Base-by-base conservation (phyloP, 225 moss, liverwort and hornwort genomes). In the Climacium dendroides region DNA sequence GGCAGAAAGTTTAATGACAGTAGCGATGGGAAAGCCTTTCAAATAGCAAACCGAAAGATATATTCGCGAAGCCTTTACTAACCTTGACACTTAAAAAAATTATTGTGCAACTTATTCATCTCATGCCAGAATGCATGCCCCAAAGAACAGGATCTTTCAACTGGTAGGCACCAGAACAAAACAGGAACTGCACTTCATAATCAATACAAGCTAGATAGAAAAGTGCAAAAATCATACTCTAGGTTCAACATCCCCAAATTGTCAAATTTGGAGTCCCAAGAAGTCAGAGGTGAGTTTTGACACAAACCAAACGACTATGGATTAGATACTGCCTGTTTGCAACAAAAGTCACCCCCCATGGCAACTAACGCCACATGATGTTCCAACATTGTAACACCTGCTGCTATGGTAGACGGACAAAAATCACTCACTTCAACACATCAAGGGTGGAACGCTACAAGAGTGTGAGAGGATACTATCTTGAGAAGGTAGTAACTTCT, bases 381-480 rank as follows among this genome's bases (percentile, higher is more conserved):
- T 85, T 84, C 69, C 67, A 78, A 57, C 10, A 78, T 78, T 74
- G 60, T 47, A 77, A 82, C 35, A 47, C 64, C 80, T 82, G 85
- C 81, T 82, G 43, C 64, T 26, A 54, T n/a, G 24, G 43, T 70
- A 71, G 48, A 78, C 83, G 57, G 74, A 90, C 71, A 62, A 77
- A 81, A 72, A 77, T 23, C 19, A 28, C 47, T 75, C 43, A 18
- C 69, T 73, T 28, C 47, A 70, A 85, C 39, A 69, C 63, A 81
- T 69, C 70, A 84, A 90, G 39, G 30, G 26, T 30, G 16, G 47
- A 20, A 39, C 47, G 72, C 71, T 65, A 63, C 41, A 67, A 63
- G 39, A 74, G 28, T 50, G 66, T 85, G 28, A 86, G 80, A 91
- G 97, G 97, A 99, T 97, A 99, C 97, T 99, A 88, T 99, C 99